Conservation (phyloP, 1,284 basidiomycete genomes). For the Ceratobasidium sp. region DNA sequence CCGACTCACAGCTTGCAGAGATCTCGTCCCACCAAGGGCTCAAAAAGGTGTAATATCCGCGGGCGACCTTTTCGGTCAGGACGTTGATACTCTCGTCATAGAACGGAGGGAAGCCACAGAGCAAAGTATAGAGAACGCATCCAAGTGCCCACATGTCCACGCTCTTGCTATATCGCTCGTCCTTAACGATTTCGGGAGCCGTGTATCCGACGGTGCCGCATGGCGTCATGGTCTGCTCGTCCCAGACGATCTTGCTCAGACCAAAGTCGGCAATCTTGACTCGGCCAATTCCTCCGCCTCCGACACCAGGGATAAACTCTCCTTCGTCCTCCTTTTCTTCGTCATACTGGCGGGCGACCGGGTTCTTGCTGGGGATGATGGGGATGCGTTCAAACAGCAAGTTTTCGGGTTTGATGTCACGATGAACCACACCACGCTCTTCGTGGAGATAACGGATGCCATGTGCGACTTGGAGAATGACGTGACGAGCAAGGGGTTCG, state of each 20-base stretch:
- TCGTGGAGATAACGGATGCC: constrained; percentile 97
- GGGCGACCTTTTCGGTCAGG: constrained; percentile 97
- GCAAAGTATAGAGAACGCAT: constrained; percentile 96
- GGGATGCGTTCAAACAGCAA: constrained; percentile 94
- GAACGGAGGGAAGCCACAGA: constrained; percentile 99
- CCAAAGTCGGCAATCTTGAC: constrained; percentile 99
- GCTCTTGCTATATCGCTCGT: constrained; percentile 97
- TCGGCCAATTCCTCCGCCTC: constrained; percentile 95
- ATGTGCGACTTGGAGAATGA: constrained; percentile 96
- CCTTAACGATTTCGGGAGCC: constrained; percentile 99
- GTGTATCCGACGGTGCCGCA: constrained; percentile 99
- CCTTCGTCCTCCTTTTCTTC: constrained; percentile 99
- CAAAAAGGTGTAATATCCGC: constrained; percentile 97
- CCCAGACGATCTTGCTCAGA: constrained; percentile 97
- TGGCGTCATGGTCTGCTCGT: constrained; percentile 98
- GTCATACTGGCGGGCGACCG: constrained; percentile 86
- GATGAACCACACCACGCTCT: constrained; percentile 96
- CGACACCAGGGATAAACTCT: constrained; percentile 88
- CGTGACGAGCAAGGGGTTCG: constrained; percentile 92
- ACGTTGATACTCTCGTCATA: constrained; percentile 99
- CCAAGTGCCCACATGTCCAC: constrained; percentile 99
- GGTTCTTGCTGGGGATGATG: constrained; percentile 84
- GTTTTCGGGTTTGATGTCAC: constrained; percentile 99
- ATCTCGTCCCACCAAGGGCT: constrained; percentile 99
- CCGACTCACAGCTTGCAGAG: constrained; percentile 70